Base-by-base conservation (phyloP, 306 rosid species). In the Rosa rugosa region DNA sequence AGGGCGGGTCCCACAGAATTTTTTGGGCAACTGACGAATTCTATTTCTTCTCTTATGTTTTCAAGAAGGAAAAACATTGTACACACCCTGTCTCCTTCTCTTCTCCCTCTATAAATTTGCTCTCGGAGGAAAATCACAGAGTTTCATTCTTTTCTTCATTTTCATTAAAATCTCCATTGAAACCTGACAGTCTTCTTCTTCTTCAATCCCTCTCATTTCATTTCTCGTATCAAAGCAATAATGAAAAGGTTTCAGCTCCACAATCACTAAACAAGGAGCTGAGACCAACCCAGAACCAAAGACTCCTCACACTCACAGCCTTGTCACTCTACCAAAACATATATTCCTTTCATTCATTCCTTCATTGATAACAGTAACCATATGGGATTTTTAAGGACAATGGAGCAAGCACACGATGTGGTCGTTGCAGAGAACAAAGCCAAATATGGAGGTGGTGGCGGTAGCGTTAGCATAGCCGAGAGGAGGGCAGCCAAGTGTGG, bases 401-500 rank as follows among this genome's bases (percentile, higher is more conserved):
- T 54, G 31, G 57, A 54, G 12, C 50, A 44, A 11, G 80, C 38
- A 4, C 50, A 59, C 41, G 72, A 53, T 2, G 68, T 8, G 2
- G 46, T 44, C 46, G 46, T 44, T 11, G 46, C 10, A 8, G 46
- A 44, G 46, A 44, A 44, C 31, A 27, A 25, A 60, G 11, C 23
- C 51, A 8, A 65, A 49, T 54, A 65, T 36, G 46, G 46, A 31
- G 59, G 59, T 1, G 59, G 22, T 53, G 78, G 73, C 5, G 69
- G 51, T 31, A 75, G 91, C 87, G 80, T 90, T 23, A 83, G 97
- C 88, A 83, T 94, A 17, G 94, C 92, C 0, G 89, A 91, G 79
- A 88, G 94, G 73, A 86, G 93, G 80, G 85, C 88, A 0, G 86
- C 87, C 63, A 86, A 84, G 75, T 78, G 75, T 46, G 94, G 98